Conservation (phyloP, 257 asterid genomes). For the Solanum arcanum region DNA sequence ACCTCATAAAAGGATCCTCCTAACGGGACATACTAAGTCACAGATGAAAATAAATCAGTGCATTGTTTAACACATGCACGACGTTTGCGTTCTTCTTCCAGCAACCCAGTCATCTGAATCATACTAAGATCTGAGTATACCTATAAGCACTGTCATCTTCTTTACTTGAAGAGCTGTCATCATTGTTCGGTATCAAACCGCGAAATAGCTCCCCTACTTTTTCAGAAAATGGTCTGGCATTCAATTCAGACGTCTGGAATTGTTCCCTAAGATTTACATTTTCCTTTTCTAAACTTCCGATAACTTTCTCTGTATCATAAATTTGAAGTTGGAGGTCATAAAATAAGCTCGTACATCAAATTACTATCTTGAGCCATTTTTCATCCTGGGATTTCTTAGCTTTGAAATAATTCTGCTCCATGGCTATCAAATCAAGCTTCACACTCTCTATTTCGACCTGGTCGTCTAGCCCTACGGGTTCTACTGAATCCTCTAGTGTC, state of each 20-base stretch:
- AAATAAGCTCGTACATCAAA: conserved; percentile 38
- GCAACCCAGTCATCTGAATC: conserved; percentile 46
- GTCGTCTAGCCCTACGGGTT: conserved; percentile 62
- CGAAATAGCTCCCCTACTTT: conserved; percentile 37
- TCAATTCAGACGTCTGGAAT: conserved; percentile 29
- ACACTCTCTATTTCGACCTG: conserved; percentile 87
- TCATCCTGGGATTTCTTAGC: conserved; percentile 41
- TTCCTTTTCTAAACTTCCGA: conserved; percentile 42
- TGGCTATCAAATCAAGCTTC: conserved; percentile 50
- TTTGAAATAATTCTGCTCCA: conserved; percentile 52
- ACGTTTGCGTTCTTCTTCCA: conserved; percentile 82
- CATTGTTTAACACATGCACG: conserved; percentile 67
- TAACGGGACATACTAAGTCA: background rate
- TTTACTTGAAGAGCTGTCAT: conserved; percentile 10
- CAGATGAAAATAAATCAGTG: background rate
- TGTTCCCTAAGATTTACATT: conserved; percentile 35
- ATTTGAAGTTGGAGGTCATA: conserved; percentile 34
- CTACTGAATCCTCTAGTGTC: conserved; percentile 63
- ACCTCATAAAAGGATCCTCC: background rate
- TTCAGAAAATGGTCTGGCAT: conserved; percentile 24
- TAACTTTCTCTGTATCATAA: conserved; percentile 29
- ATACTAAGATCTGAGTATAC: conserved; percentile 17
- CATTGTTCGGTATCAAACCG: conserved; percentile 8
- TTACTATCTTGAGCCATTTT: conserved; percentile 29
- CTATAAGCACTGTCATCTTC: conserved; percentile 31